phyloP scores from a whole-genome alignment of 768 basidiomycete genomes.

The Phylloporus scabripes region DNA sequence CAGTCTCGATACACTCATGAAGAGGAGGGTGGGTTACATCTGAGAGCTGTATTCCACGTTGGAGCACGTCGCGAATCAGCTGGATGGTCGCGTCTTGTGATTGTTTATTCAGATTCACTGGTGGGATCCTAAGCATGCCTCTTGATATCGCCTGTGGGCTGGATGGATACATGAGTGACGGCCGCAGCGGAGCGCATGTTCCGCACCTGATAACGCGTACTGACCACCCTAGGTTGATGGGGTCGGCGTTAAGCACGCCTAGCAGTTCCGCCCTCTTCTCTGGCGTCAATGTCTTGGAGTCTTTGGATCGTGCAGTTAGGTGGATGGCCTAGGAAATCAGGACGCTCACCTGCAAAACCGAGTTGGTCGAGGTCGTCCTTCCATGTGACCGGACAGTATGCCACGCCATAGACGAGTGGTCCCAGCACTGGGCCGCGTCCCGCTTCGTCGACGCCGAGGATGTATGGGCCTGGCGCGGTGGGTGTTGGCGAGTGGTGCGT shows the following conservation, averaged over 20 bases:
- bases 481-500: conserved; percentile 73
- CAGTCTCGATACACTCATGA: neutral
- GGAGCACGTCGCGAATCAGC: conserved; percentile 81
- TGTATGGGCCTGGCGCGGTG: conserved; percentile 71
- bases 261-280: conserved; percentile 63
- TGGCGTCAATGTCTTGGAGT: conserved; percentile 86
- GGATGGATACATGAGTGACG: conserved; percentile 9
- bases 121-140: conserved; percentile 83
- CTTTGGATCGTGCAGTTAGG: conserved; percentile 36
- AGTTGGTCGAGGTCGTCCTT: conserved; percentile 66
- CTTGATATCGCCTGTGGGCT: conserved; percentile 89
- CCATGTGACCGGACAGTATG: conserved; percentile 84
- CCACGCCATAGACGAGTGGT: conserved; percentile 93
- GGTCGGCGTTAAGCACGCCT: conserved; percentile 61
- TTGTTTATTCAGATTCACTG: conserved; percentile 83
- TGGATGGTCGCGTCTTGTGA: conserved; percentile 85
- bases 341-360: conserved; percentile 79
- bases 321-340: neutral
- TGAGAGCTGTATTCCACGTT: conserved; percentile 70
- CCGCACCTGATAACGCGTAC: conserved; percentile 67
- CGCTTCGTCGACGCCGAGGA: conserved; percentile 98
- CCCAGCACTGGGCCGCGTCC: conserved; percentile 94
- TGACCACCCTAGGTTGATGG: conserved; percentile 72
- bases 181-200: neutral
- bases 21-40: conserved; percentile 45